phyloP scores from a whole-genome alignment of 768 basidiomycete genomes.

The Zangia roseola region DNA sequence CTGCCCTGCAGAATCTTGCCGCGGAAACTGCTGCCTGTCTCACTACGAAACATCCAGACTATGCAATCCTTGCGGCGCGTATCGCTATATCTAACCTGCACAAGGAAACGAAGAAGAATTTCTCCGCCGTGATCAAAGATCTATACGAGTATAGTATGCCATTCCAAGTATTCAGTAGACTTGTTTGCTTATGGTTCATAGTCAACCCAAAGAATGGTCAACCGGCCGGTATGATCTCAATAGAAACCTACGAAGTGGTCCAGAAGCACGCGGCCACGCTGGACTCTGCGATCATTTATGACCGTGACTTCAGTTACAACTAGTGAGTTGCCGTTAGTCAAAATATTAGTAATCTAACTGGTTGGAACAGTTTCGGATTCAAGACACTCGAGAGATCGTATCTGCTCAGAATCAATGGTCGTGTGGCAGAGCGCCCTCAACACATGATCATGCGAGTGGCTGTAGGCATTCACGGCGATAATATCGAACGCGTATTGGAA shows the following conservation, averaged over 20 bases:
- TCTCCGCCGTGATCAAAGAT: slow-evolving; percentile 89
- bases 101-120: slow-evolving; percentile 98
- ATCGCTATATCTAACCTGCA: slow-evolving; percentile 98
- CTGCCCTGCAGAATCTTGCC: slow-evolving; percentile 72
- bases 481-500: slow-evolving; percentile 86
- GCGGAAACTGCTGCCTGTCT: slow-evolving; percentile 97
- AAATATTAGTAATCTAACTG: not conserved
- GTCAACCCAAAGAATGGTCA: slow-evolving; percentile 95
- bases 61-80: slow-evolving; percentile 96
- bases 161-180: not conserved
- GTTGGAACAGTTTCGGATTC: slow-evolving; percentile 82
- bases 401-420: slow-evolving; percentile 89
- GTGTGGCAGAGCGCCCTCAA: slow-evolving; percentile 95
- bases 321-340: slow-evolving; percentile 50
- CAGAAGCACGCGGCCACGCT: slow-evolving; percentile 76
- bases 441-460: slow-evolving; percentile 99
- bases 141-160: slow-evolving; percentile 80
- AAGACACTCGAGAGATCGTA: slow-evolving; percentile 99
- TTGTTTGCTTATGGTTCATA: slow-evolving; percentile 19
- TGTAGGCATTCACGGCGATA: slow-evolving; percentile 90
- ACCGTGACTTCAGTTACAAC: slow-evolving; percentile 97
- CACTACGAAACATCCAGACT: slow-evolving; percentile 96
- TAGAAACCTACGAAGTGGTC: slow-evolving; percentile 81
- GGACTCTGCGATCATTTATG: slow-evolving; percentile 95
- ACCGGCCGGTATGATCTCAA: slow-evolving; percentile 86